phyloP scores from a whole-genome alignment of 768 basidiomycete genomes.

The Tulasnella sp. region DNA sequence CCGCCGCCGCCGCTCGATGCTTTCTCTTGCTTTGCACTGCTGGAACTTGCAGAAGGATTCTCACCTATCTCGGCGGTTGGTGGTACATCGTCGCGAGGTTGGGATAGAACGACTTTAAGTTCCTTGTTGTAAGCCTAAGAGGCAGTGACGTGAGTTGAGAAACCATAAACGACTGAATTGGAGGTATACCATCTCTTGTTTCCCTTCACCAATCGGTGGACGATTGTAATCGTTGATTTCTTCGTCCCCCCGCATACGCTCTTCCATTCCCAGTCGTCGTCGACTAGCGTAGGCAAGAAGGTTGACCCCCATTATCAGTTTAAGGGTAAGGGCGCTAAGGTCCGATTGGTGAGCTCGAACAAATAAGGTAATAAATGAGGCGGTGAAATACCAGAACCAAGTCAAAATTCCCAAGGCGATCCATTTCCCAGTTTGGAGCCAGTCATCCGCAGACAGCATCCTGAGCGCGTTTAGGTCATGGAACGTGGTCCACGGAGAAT shows the following conservation, averaged over 20 bases:
- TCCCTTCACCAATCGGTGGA: slow-evolving; percentile 83
- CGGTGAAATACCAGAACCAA: slow-evolving; percentile 67
- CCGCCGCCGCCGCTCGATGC: slow-evolving; percentile 25
- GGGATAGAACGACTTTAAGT: slow-evolving; percentile 58
- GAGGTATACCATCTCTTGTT: slow-evolving; percentile 61
- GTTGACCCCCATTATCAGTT: slow-evolving; percentile 84
- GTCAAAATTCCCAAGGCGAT: slow-evolving; percentile 47
- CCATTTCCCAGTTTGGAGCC: slow-evolving; percentile 31
- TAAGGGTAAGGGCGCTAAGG: slow-evolving; percentile 60
- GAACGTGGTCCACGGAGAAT: slow-evolving; percentile 41
- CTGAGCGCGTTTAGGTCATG: slow-evolving; percentile 22
- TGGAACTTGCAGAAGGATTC: slow-evolving; percentile 20
- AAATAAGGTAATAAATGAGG: background rate
- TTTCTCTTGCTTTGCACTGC: slow-evolving; percentile 16
- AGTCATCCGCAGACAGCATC: background rate
- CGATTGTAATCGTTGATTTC: slow-evolving; percentile 76
- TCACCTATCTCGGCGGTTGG: slow-evolving; percentile 65
- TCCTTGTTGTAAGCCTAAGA: slow-evolving; percentile 62
- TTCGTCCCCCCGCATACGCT: slow-evolving; percentile 53
- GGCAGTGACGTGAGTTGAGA: background rate
- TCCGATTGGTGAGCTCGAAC: background rate
- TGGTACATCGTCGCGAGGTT: slow-evolving; percentile 53
- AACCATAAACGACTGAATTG: background rate
- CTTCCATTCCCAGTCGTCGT: slow-evolving; percentile 65
- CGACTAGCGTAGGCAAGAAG: slow-evolving; percentile 71